A percentile compares a stretch with the other conserved stretches of the same genome.
Evolutionary conservation across 768 basidiomycete species (phyloP).

Genomic region (Inosperma sp.): DNA sequence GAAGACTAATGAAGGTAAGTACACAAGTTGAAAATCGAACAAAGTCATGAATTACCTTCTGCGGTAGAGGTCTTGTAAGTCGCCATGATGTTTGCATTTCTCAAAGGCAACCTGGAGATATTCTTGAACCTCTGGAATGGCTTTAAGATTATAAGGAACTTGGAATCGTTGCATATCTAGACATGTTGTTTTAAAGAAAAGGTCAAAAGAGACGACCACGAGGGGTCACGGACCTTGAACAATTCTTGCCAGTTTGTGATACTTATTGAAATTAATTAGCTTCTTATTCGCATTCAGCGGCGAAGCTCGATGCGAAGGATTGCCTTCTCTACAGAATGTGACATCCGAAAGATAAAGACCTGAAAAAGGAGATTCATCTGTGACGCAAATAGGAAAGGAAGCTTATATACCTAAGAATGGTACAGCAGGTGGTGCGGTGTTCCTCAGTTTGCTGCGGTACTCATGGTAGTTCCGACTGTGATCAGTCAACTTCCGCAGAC

Average conservation of each 20-base stretch:
- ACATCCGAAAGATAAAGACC: constrained; percentile 87
- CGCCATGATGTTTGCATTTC: constrained; percentile 70
- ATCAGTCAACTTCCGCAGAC: constrained; percentile 81
- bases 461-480: constrained; percentile 87
- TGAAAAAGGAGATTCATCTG: no score
- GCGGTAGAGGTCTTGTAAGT: constrained; percentile 80
- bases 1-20: constrained; percentile 43
- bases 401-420: constrained; percentile 79
- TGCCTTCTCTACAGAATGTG: constrained; percentile 94
- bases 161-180: constrained; percentile 92
- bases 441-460: constrained; percentile 83
- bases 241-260: constrained; percentile 83
- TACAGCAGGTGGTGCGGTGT: constrained; percentile 86
- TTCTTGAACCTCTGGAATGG: constrained; percentile 83
- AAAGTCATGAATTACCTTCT: constrained; percentile 55
- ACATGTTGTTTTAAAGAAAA: not conserved
- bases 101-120: constrained; percentile 73
- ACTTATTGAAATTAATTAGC: constrained; percentile 95
- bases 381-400: no score
- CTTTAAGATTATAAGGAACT: constrained; percentile 77
- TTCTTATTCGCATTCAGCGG: constrained; percentile 71
- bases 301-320: constrained; percentile 78
- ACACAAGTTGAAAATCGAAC: constrained; percentile 8
- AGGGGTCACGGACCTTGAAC: constrained; percentile 54
- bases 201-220: not conserved